These are phyloP conservation scores for Aegilops speltoides DNA, from an alignment of 176 grass and related monocot species.

Conservation along the genomic window DNA sequence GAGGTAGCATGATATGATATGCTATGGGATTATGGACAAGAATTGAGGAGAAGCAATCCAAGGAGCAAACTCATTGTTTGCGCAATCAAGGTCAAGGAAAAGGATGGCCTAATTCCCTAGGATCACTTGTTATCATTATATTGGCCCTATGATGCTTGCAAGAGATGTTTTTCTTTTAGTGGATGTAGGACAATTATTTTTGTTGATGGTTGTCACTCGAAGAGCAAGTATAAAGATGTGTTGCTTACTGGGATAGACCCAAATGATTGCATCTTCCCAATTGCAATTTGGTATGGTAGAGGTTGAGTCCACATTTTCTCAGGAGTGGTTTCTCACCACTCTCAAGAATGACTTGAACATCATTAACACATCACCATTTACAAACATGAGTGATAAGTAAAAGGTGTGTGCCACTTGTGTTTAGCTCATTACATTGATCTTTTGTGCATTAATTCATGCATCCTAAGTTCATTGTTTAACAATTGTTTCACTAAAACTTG, in stretches of 20 bases:
- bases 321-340: not conserved
- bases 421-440: not conserved
- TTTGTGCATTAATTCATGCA: not conserved
- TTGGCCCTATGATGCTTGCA: not conserved
- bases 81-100: too few relatives aligned
- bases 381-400: not conserved
- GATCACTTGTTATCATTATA: not conserved
- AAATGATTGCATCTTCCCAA: not conserved
- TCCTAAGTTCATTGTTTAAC: not conserved
- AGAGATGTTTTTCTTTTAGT: not conserved
- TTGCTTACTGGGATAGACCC: not conserved
- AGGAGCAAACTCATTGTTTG: too few relatives aligned
- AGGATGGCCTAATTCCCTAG: too few relatives aligned
- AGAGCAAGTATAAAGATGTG: not conserved
- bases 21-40: too few relatives aligned
- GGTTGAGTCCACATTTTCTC: not conserved
- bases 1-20: too few relatives aligned
- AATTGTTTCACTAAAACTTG: too few relatives aligned
- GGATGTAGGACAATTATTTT: not conserved
- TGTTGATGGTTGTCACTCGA: not conserved
- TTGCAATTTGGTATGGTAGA: not conserved
- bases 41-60: too few relatives aligned
- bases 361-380: not conserved
- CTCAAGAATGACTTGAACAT: not conserved
- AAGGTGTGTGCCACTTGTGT: not conserved